A percentile compares a stretch with the other conserved stretches of the same genome.
Conservation (phyloP, 2,329 filamentous ascomycete species). For the Calcarisporium arbuscula region DNA sequence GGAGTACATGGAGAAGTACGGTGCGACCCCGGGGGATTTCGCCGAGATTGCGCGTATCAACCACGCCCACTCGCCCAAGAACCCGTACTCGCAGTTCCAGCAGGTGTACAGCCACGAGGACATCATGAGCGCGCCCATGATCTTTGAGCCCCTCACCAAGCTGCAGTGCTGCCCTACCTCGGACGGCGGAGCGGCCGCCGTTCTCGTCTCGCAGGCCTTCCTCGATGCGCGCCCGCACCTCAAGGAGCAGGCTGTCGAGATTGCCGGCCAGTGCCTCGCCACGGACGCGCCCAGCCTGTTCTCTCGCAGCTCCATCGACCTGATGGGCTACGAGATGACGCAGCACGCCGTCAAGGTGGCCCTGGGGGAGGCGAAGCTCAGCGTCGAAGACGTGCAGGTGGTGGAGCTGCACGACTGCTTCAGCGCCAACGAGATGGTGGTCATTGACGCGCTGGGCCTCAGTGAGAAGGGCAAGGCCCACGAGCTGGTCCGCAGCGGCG, state of each 20-base stretch:
- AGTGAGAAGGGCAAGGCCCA: slow-evolving; percentile 77
- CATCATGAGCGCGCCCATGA: slow-evolving; percentile 67
- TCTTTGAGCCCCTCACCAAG: slow-evolving; percentile 85
- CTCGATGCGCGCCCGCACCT: slow-evolving; percentile 79
- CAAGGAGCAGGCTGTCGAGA: slow-evolving; percentile 73
- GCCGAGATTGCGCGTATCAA: slow-evolving; percentile 91
- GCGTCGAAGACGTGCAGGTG: slow-evolving; percentile 66
- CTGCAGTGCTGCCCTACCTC: slow-evolving; percentile 98
- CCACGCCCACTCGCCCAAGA: slow-evolving; percentile 83
- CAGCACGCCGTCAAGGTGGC: slow-evolving; percentile 63
- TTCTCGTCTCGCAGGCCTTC: slow-evolving; percentile 85
- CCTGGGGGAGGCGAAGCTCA: slow-evolving; percentile 65
- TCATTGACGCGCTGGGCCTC: slow-evolving; percentile 79
- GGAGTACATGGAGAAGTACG: slow-evolving; percentile 95
- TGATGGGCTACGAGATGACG: slow-evolving; percentile 86
- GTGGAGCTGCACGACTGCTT: slow-evolving; percentile 97
- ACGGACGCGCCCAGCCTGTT: slow-evolving; percentile 79
- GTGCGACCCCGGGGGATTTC: slow-evolving; percentile 79
- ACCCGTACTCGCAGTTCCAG: slow-evolving; percentile 97
- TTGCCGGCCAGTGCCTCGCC: slow-evolving; percentile 82
- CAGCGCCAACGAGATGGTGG: slow-evolving; percentile 88
- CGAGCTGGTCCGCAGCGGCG: slow-evolving; percentile 78
- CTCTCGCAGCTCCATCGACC: slow-evolving; percentile 73
- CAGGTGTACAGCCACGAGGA: slow-evolving; percentile 86
- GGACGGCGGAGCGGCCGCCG: slow-evolving; percentile 82